Base-by-base conservation (phyloP, 495 filamentous ascomycete species). In the Penicillium steckii region DNA sequence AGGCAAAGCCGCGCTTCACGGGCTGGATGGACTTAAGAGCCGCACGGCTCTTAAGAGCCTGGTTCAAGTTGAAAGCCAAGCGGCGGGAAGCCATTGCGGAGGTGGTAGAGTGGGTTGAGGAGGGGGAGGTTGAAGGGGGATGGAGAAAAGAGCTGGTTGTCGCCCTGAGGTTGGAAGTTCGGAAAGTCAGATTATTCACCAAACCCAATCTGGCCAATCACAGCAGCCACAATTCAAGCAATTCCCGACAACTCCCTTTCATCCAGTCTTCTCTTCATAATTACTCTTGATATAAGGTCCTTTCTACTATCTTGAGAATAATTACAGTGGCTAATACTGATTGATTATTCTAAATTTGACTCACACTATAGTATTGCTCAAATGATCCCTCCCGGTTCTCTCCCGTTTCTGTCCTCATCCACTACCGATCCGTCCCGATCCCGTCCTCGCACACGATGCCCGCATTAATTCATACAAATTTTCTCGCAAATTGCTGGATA, bases 31-130 rank as follows among this genome's bases (percentile, higher is more conserved):
- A 76, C 64, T 85, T 81, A 69, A 90, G 76, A 66, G 86, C 86
- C 68, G 87, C 81, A 69, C 87, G 88, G 77, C 74, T 87, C 76
- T 89, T 89, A 74, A 95, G 79, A 76, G 87, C 86, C 80, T 89
- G 84, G 73, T 90, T 82, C 60, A 97, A 80, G 78, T 88, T 92
- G 61, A 91, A 79, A 69, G 91, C 91, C 72, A 97, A 82, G 80
- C 89, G 88, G 82, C 90, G 82, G 69, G 92, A 95, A 79, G 91
- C 91, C 92, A 97, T 97, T 79, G 80, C 70, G 66, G 66, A 51
- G 50, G 55, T 49, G 18, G 52, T 57, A 51, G 52, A 47, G 55
- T 57, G 59, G 56, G 59, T 66, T n/a, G n/a, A 48, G 61, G 51
- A 56, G 57, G 61, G 53, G 58, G 59, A n/a, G n/a, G n/a, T n/a